Base-by-base conservation (phyloP, 2,329 filamentous ascomycete species). In the Verticillium longisporum region DNA sequence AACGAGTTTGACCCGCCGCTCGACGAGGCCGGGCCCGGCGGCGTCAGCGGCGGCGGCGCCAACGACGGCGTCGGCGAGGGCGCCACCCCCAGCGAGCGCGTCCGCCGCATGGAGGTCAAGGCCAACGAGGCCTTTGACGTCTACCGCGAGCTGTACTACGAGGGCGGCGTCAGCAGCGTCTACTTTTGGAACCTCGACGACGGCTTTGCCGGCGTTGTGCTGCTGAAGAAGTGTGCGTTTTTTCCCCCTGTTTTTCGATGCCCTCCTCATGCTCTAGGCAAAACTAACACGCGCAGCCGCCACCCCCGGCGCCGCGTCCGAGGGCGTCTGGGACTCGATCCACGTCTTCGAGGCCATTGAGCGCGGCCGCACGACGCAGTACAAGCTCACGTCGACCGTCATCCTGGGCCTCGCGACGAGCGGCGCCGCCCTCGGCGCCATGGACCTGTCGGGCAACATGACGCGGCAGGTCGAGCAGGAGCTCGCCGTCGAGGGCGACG, bases 171-270 rank as follows among this genome's bases (percentile, higher is more conserved):
- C 63, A 95, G 91, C 68, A 96, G 91, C 72, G 95, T 98, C 45
- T 99, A 99, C 77, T 91, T 99, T 65, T 99, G 95, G 95, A 95
- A 97, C 73, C 79, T 98, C 73, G 95, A 99, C 69, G 95, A 99
- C 75, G 95, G 95, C 9, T 99, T 99, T 73, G 95, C 95, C 0
- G 95, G 95, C 0, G 95, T 97, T 2, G 93, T 99, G 61, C 77
- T 99, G 69, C 78, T 99, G 71, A 99, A 99, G 83, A 99, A 99
- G 79, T 86, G 91, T 91, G 77, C 68, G 83, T 79, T 37, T 9
- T 32, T n/a, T n/a, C n/a, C n/a, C n/a, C n/a, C n/a, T n/a, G 21
- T 26, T 7, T 21, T 26, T 6, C 53, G 14, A 54, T 26, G 18
- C n/a, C 11, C 11, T n/a, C n/a, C n/a, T n/a, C n/a, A n/a, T n/a